A percentile compares a stretch with the other conserved stretches of the same genome.
phyloP scores from a whole-genome alignment of 257 asterid genomes.

The Capsicum rhomboideum region DNA sequence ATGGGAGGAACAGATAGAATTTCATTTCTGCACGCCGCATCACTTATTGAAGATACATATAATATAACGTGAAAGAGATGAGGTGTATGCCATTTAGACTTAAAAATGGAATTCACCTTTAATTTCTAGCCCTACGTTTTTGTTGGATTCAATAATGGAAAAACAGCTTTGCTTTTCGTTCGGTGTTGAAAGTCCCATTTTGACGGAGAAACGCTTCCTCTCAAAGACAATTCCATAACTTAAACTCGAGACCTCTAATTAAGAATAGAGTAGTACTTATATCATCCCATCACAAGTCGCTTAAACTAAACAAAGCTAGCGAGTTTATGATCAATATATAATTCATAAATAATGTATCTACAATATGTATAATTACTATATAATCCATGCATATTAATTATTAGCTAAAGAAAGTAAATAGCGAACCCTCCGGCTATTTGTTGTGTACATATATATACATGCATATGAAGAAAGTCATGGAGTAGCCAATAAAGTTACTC shows the following conservation, averaged over 20 bases:
- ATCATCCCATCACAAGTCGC: not conserved
- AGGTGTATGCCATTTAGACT: constrained; percentile 13
- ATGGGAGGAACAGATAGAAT: not conserved
- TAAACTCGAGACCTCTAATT: no score
- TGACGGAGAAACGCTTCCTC: no score
- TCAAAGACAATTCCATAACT: no score
- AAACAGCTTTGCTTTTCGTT: not conserved
- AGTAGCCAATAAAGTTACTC: no score
- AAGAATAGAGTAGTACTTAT: no score
- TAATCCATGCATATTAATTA: not conserved
- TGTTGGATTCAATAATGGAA: not conserved
- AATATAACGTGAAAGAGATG: constrained; percentile 3
- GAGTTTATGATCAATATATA: no score
- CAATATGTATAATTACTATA: not conserved
- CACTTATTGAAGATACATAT: not conserved
- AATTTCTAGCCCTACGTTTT: constrained; percentile 1
- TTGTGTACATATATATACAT: not conserved
- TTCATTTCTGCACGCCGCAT: not conserved
- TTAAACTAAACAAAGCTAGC: no score
- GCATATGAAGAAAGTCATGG: no score
- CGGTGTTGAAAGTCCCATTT: not conserved
- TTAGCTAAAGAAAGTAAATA: not conserved
- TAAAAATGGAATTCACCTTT: not conserved
- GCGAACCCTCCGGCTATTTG: not conserved
- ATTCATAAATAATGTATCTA: not conserved